phyloP scores from a whole-genome alignment of 2,329 filamentous ascomycete species.

The Akanthomyces lecanii region DNA sequence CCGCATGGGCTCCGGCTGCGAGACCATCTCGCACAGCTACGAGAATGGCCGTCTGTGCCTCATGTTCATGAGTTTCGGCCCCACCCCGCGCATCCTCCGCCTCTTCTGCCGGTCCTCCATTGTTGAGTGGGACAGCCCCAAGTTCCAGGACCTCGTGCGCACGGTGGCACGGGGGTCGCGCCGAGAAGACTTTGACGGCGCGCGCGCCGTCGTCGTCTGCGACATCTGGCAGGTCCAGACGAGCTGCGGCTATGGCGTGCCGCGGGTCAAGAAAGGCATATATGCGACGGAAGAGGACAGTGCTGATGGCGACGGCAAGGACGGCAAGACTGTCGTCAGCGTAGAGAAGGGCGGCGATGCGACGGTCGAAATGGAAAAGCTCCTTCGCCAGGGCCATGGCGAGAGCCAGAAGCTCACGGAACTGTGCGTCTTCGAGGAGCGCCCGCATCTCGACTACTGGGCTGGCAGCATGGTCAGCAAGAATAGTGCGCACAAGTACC shows the following conservation, averaged over 20 bases:
- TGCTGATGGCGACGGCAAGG: conserved; percentile 6
- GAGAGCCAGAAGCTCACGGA: conserved; percentile 29
- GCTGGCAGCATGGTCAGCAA: conserved; percentile 44
- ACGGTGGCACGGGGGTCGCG: conserved; percentile 33
- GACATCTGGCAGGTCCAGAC: conserved; percentile 64
- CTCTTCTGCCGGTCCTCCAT: conserved; percentile 58
- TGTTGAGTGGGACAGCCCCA: conserved; percentile 54
- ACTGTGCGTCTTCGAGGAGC: conserved; percentile 45
- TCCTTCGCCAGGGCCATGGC: conserved; percentile 25
- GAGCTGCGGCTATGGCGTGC: conserved; percentile 63
- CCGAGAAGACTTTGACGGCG: conserved; percentile 40
- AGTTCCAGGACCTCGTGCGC: conserved; percentile 46
- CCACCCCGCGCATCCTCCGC: conserved; percentile 57
- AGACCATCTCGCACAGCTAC: conserved; percentile 71
- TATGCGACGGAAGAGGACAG: conserved; percentile 28
- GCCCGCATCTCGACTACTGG: conserved; percentile 53
- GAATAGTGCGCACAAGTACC: conserved; percentile 51
- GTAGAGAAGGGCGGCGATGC: background rate
- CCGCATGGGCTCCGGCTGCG: conserved; percentile 68
- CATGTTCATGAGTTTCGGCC: conserved; percentile 66
- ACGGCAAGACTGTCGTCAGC: conserved; percentile 16
- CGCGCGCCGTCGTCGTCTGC: conserved; percentile 57
- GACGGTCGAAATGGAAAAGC: conserved; percentile 21
- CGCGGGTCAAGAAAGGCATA: conserved; percentile 42
- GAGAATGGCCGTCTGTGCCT: conserved; percentile 73